Evolutionary conservation across 495 filamentous ascomycete species (phyloP), one percentile per base, ranked within the genome.

Genomic region (Aspergillus leporis): DNA sequence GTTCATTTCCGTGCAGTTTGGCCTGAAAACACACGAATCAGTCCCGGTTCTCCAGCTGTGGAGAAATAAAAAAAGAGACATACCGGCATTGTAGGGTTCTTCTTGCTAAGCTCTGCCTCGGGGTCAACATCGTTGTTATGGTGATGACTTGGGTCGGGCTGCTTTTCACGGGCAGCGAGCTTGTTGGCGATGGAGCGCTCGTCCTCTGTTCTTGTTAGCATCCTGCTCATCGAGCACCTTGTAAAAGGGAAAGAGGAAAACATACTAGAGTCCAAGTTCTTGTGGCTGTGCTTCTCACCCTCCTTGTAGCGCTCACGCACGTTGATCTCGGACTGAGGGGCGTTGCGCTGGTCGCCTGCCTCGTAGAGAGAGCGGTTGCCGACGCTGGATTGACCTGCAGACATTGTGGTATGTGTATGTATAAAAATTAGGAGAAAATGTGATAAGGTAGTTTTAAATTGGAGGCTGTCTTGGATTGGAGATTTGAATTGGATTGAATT

Each of bases 121-220:
- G 72, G 65, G 60, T 82, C 72, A 23, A 79, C 70, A 21, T 71
- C 63, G 68, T 61, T 55, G 69, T 62, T 76, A 57, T 71, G 70
- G 57, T 74, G 68, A 54, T 71, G 63, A 9, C 57, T 58, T 51
- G 68, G 38, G 28, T 75, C 62, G 22, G 48, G 25, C 64, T 76
- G 83, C 68, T 61, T 76, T 70, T 45, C 57, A 63, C 89, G 87
- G 10, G 84, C 81, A 8, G 78, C 88, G 28, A 91, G 79, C 66
- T 84, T 87, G 79, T 92, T 91, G 61, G 86, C 87, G 62, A 95
- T 92, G 30, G 88, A 83, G 63, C 91, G 82, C 65, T 90, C 74
- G 66, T 93, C 90, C 82, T 95, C 87, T 92, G 55, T 12, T 41
- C 19, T 13, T 13, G 58, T 65, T 59, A 61, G 59, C 28, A 32